Base-by-base conservation (phyloP, 768 basidiomycete species). In the Crassisporium funariophilum region DNA sequence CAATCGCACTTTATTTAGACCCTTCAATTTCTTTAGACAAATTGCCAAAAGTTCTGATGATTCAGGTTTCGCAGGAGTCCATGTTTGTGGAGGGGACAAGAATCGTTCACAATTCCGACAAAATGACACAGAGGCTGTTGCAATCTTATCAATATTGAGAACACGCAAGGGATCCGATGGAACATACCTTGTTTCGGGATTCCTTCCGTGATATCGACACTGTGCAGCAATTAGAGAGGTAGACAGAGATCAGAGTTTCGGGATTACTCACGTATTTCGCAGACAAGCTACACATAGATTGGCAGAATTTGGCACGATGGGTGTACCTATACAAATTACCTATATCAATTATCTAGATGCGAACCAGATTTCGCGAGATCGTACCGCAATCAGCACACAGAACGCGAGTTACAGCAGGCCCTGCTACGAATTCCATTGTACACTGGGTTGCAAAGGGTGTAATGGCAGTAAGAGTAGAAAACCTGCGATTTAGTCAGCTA, bases 21-120 rank as follows among this genome's bases (percentile, higher is more conserved):
- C 94, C 63, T 95, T 95, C 58, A 98, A 82, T 66, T 95, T 95
- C 64, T 90, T 91, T 48, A 99, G 71, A 66, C 97, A 98, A 47
- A 98, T 85, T 3, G 95, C 90, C 23, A 99, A 78, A 19, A 99
- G 77, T 62, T 98, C 95, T 42, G 95, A 73, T 0, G 92, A 95
- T 73, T 99, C 97, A 0, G 89, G 91, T 46, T 81, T 82, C 17
- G 88, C 91, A 38, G 84, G 77, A 4, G 83, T 78, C 97, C 97
- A 99, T 51, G 87, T 73, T 34, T 79, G 69, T 0, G 97, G 95
- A 5, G 97, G 97, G 0, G 92, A 86, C 17, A 97, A 76, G 66
- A 95, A 99, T 22, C 97, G 86, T 63, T 98, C 93, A 66, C 97
- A 99, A 56, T 98, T 95, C 46, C 93, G 74, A 71, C 97, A 98